Evolutionary conservation across 139 green algal genomes (phyloP), one percentile per base, ranked within the genome.

Genomic region (Haematococcus lacustris): DNA sequence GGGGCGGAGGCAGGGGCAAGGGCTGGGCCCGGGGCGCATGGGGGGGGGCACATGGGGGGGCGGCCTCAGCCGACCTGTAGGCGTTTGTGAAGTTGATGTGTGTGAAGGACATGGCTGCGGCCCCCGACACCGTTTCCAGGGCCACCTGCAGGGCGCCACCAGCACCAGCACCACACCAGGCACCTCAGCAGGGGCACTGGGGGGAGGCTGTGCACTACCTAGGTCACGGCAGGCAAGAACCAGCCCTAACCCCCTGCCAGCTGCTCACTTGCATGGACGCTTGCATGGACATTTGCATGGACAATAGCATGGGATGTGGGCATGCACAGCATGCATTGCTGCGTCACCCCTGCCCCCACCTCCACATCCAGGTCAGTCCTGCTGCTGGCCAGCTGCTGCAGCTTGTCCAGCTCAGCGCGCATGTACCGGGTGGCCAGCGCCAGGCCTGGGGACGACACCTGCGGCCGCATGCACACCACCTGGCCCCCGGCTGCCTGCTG

Each of bases 81-180:
- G 63, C 63, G 35, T 69, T 69, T 3, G 63, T 69, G 35, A 69
- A 69, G 35, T 69, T 69, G 63, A 69, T 69, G 30, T 37, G 32
- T 9, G 63, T 69, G 35, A 69, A 69, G 21, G 63, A 47, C 63
- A 69, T 69, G 34, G 13, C 63, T 9, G 51, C 63, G 4, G 63
- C 63, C 35, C 63, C 63, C 1, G 30, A 34, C 3, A 69, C 63
- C 6, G 63, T 69, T 37, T 69, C 35, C 63, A 47, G 33, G 30
- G 33, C 63, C 28, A 39, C 63, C 63, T 69, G 63, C n/a, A n/a
- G n/a, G n/a, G n/a, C n/a, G n/a, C n/a, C n/a, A n/a, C n/a, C n/a
- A n/a, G n/a, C n/a, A n/a, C n/a, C n/a, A n/a, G n/a, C n/a, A n/a
- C n/a, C n/a, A n/a, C n/a, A n/a, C n/a, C n/a, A n/a, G n/a, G n/a